Evolutionary conservation across 1,139 yeast genomes (phyloP), one percentile per base, ranked within the genome.

Genomic region (Diutina scorzettiae): DNA sequence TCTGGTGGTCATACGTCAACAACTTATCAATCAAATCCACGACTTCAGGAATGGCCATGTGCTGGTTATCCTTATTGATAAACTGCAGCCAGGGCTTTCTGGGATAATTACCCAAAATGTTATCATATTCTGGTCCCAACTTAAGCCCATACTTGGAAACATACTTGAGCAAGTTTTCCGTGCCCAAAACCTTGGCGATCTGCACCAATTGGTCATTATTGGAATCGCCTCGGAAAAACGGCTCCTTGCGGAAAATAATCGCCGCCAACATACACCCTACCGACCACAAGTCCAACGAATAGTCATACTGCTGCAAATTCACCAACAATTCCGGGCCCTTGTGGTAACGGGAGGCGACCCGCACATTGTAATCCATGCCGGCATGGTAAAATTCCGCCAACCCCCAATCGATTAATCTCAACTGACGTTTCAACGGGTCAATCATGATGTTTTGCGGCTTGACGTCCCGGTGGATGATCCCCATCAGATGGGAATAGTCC

Each of bases 381-480:
- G 78, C 74, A 52, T 81, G 91, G 55, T 82, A 82, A 54, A 81
- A 82, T 55, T 82, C 93, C 4, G 93, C 91, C 43, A 82, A 63
- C 32, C 93, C 93, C 93, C 93, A 82, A 58, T 82, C 93, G 44
- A 82, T 82, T 46, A 82, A 69, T 50, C 89, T 67, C 48, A 82
- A 62, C 51, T 76, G 74, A 50, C 73, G 76, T 45, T 63, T 65
- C 40, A 64, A 55, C 36, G 84, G 91, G 57, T 82, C 91, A 51
- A 82, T 82, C 91, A 82, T 82, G 45, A 82, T 79, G 57, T 82
- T 82, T 55, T 82, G 93, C 4, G 93, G 93, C 59, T 82, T 82
- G 40, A 82, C 91, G 56, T 82, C 93, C 55, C 93, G 65, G 57
- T 82, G 93, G 71, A 82, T 80, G 44, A 82, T 81, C 20, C 93